phyloP scores from a whole-genome alignment of 1,284 basidiomycete species.

The Lentinula novae-zelandiae region DNA sequence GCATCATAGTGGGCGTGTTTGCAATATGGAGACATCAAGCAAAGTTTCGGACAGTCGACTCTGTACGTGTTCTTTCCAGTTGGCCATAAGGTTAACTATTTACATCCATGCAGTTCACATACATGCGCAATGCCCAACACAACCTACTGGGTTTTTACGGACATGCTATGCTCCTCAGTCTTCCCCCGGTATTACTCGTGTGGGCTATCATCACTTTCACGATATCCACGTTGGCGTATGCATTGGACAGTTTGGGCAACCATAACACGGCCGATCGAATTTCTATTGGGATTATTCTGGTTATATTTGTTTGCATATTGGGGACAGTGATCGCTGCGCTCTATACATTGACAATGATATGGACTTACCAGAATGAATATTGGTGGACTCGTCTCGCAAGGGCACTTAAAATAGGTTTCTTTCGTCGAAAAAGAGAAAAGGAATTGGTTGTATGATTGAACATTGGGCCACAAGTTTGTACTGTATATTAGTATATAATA shows the following conservation, averaged over 20 bases:
- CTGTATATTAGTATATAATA: no score
- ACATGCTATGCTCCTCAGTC: conserved; percentile 47
- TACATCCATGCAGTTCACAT: conserved; percentile 36
- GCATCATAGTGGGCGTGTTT: conserved; percentile 52
- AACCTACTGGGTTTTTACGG: conserved; percentile 41
- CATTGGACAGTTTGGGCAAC: conserved; percentile 30
- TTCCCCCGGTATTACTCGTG: conserved; percentile 50
- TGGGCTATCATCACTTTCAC: conserved; percentile 51
- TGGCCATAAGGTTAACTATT: not conserved
- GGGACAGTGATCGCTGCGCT: conserved; percentile 33
- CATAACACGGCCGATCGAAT: conserved; percentile 19
- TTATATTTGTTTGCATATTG: conserved; percentile 34
- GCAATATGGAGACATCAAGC: conserved; percentile 54
- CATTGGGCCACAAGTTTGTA: no score
- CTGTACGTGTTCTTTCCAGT: conserved; percentile 26
- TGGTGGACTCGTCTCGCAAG: conserved; percentile 8
- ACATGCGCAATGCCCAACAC: conserved; percentile 48
- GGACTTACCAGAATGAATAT: conserved; percentile 33
- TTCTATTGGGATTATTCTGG: conserved; percentile 37
- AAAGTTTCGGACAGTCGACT: conserved; percentile 37
- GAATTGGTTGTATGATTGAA: not conserved
- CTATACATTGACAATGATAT: conserved; percentile 46
- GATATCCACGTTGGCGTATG: conserved; percentile 39
- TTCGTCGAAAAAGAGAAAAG: not conserved
- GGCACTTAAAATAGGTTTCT: not conserved